These are phyloP conservation scores for Trichophyton schoenleinii DNA, from an alignment of 2,329 filamentous ascomycete genomes.

Conservation along the genomic window DNA sequence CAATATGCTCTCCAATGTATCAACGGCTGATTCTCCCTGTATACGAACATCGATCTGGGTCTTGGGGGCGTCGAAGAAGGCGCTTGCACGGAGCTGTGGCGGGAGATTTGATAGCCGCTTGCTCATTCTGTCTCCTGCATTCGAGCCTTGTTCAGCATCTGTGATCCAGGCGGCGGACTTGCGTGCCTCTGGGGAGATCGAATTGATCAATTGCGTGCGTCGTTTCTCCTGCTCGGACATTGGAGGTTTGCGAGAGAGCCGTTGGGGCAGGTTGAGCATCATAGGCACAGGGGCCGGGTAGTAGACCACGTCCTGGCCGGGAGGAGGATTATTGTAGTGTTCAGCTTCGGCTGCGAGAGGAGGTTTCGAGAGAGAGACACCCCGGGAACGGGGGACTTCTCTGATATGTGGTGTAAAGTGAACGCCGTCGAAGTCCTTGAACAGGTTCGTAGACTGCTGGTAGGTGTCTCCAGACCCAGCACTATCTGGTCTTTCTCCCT, in stretches of 20 bases:
- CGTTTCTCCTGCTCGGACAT: constrained; percentile 51
- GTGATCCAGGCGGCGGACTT: constrained; percentile 40
- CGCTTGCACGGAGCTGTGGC: constrained; percentile 75
- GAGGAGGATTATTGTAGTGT: constrained; percentile 32
- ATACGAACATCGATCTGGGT: constrained; percentile 43
- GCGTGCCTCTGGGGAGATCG: constrained; percentile 44
- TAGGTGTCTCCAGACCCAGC: constrained; percentile 36
- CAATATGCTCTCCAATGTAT: constrained; percentile 79
- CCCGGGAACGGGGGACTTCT: constrained; percentile 18
- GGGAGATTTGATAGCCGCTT: constrained; percentile 45
- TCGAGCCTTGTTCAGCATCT: constrained; percentile 17
- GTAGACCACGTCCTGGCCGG: constrained; percentile 73
- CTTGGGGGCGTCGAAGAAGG: constrained; percentile 68
- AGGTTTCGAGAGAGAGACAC: constrained; percentile 28
- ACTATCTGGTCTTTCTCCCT: constrained; percentile 24
- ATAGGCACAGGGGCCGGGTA: constrained; percentile 91
- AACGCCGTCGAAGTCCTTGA: constrained; percentile 40
- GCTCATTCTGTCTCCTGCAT: constrained; percentile 9
- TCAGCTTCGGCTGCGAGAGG: constrained; percentile 29
- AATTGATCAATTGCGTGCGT: constrained; percentile 58
- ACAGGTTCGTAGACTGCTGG: constrained; percentile 32
- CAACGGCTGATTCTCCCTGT: constrained; percentile 68
- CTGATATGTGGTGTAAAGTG: constrained; percentile 28
- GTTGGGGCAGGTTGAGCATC: constrained; percentile 83
- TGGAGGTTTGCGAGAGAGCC: constrained; percentile 61